Base-by-base conservation (phyloP, 805 yeast species). In the Candida germanica region DNA sequence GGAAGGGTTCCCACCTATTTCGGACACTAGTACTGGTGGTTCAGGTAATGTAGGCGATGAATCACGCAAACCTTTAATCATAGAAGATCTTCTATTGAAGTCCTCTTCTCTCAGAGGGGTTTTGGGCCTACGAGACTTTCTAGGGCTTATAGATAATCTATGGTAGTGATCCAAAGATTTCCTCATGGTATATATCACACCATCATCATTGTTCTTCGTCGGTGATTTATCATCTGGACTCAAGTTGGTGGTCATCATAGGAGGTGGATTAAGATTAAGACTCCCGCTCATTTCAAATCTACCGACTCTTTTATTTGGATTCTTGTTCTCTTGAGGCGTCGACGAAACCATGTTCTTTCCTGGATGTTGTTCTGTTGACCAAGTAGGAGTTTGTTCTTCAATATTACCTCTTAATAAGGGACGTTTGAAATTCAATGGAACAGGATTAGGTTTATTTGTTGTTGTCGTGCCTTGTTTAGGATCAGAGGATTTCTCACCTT, bases 21-120 rank as follows among this genome's bases (percentile, higher is more conserved):
- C 71, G 6, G 71, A 65, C 33, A 52, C 48, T 8, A 66, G 52
- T 11, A 61, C 55, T 5, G 73, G 73, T 2, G 72, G 68, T 37
- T 64, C 67, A 3, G 73, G 73, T 19, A 66, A 47, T 2, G 71
- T 64, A 2, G 73, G 73, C 7, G 72, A 66, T 2, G 71, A 65
- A 38, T 64, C 56, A 35, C 63, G 50, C 20, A 61, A 49, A 26
- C 59, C 56, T 31, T 60, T 63, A 13, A 66, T 56, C 38, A 61
- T 43, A 10, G 69, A 58, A 22, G 66, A 58, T 31, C 67, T 38
- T 26, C 55, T 37, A 24, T 55, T 46, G 13, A 40, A 40, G 12
- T 36, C 44, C n/a, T 36, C 30, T 4, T 25, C 28, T 15, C 33
- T 16, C 32, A 31, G 32, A 5, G 41, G 41, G 1, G 41, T 38